These are phyloP conservation scores for Mrakia frigida DNA, from an alignment of 768 basidiomycete species.

Conservation along the genomic window DNA sequence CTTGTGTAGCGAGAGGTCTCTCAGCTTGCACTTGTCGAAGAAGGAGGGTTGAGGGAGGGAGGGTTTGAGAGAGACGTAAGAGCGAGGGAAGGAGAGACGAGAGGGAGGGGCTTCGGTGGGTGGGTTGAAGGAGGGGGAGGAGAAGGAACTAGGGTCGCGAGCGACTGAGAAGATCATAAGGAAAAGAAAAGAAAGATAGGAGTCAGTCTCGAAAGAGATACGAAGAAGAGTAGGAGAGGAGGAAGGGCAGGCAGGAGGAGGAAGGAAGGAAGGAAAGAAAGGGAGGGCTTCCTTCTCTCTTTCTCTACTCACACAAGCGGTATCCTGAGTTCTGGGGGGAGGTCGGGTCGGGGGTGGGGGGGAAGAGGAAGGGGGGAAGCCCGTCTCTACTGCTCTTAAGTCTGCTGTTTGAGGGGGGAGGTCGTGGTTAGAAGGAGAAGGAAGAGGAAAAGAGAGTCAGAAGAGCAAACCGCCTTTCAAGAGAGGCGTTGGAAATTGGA, in stretches of 20 bases:
- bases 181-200: neutral
- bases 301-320: conserved; percentile 29
- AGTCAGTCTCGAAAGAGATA: neutral
- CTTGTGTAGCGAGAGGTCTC: conserved; percentile 25
- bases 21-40: conserved; percentile 24
- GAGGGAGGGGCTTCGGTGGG: neutral
- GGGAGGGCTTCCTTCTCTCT: neutral
- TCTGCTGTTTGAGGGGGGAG: neutral
- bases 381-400: neutral
- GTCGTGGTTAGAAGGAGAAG: neutral
- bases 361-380: neutral
- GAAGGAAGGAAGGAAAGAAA: neutral
- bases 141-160: conserved; percentile 29
- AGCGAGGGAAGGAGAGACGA: neutral
- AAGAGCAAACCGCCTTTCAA: neutral
- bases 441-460: neutral
- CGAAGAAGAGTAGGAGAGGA: neutral
- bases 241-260: conserved; percentile 7
- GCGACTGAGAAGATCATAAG: conserved; percentile 5
- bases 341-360: conserved; percentile 12
- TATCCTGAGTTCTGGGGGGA: conserved; percentile 23
- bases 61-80: neutral
- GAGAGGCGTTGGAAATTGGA: too few species aligned
- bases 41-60: neutral
- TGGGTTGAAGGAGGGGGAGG: neutral